Evolutionary conservation across 169 alveolate genomes (phyloP).

Genomic region (Pseudocohnilembus persalinus): DNA sequence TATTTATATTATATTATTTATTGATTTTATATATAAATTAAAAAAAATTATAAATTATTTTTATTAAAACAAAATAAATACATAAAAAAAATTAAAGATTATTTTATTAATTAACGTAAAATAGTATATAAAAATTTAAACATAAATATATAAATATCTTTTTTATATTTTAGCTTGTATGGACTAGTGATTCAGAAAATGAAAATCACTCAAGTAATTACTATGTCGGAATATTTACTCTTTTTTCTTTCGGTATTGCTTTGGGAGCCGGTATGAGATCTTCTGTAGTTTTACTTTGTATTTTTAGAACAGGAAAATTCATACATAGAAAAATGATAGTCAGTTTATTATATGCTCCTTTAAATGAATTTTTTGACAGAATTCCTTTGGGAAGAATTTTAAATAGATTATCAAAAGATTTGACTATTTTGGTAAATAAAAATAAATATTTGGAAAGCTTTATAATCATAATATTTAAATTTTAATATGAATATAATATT

Average conservation of each 20-base stretch:
- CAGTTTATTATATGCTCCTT: conserved; percentile 1
- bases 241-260: background rate
- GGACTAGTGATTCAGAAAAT: background rate
- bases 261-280: background rate
- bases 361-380: conserved; percentile 41
- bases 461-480: too few species aligned
- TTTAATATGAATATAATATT: too few species aligned
- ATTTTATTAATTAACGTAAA: too few species aligned
- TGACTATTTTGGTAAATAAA: conserved; percentile 5
- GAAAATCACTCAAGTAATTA: background rate
- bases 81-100: too few species aligned
- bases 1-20: too few species aligned
- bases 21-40: too few species aligned
- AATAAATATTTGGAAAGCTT: background rate
- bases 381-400: conserved; percentile 39
- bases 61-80: too few species aligned
- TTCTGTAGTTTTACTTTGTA: background rate
- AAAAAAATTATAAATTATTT: too few species aligned
- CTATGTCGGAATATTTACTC: background rate
- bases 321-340: background rate
- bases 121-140: too few species aligned
- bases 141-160: too few species aligned
- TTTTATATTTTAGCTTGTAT: background rate
- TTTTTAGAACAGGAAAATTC: background rate
- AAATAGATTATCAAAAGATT: conserved; percentile 47